Evolutionary conservation across 345 rosid genomes (phyloP).

Genomic region (Lepidium didymum): DNA sequence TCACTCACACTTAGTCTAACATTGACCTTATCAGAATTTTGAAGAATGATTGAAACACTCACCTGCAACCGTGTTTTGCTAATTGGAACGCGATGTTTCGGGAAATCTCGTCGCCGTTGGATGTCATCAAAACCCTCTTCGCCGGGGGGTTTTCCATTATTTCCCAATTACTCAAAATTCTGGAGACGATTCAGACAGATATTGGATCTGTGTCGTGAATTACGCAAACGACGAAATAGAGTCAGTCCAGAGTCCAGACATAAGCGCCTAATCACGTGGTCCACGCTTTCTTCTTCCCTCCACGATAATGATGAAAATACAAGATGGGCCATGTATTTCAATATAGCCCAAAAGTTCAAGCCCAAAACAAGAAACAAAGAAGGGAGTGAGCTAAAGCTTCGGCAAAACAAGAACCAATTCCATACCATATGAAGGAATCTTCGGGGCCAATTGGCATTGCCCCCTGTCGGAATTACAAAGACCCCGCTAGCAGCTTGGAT

Average conservation of each 20-base stretch:
- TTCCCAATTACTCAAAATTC: neutral
- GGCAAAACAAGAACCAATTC: too few species aligned
- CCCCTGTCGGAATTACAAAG: too few species aligned
- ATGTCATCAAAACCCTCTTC: conserved; percentile 76
- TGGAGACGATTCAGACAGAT: too few species aligned
- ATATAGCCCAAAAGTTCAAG: neutral
- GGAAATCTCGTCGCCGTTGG: conserved; percentile 72
- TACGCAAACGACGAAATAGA: neutral
- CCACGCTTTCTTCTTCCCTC: neutral
- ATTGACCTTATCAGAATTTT: too few species aligned
- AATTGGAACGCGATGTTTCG: conserved; percentile 59
- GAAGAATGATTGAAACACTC: conserved; percentile 23
- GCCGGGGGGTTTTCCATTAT: conserved; percentile 42
- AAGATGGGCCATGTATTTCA: neutral
- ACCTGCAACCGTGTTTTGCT: conserved; percentile 86
- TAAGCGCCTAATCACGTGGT: neutral
- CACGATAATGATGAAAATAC: too few species aligned
- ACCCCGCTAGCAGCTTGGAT: too few species aligned
- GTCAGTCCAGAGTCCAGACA: too few species aligned
- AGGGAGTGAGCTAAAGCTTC: too few species aligned
- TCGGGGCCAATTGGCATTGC: too few species aligned
- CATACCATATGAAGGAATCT: too few species aligned
- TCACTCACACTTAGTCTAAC: too few species aligned
- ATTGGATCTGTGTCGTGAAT: neutral
- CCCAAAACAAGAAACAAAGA: neutral